These are phyloP conservation scores for Suillus spraguei DNA, from an alignment of 768 basidiomycete species.

Conservation along the genomic window DNA sequence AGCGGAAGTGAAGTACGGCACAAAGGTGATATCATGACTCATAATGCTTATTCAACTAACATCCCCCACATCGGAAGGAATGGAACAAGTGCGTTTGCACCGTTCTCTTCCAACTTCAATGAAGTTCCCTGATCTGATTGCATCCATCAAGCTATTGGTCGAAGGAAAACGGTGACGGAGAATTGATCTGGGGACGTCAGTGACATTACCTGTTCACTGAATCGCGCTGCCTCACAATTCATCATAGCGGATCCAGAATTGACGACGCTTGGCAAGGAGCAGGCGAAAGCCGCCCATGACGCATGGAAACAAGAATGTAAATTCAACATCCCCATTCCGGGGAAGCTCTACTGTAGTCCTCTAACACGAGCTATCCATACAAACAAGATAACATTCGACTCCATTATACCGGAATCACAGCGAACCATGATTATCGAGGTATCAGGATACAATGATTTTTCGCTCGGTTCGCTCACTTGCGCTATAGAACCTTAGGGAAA, in stretches of 20 bases:
- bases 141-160: constrained; percentile 55
- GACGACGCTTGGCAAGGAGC: constrained; percentile 56
- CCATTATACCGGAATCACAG: constrained; percentile 30
- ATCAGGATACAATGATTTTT: not conserved
- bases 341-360: constrained; percentile 63
- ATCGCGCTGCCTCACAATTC: constrained; percentile 5
- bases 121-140: not conserved
- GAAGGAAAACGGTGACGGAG: constrained; percentile 62
- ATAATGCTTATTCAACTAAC: not conserved
- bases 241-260: constrained; percentile 64
- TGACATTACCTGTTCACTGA: constrained; percentile 17
- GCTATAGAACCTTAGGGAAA: constrained; percentile 65
- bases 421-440: constrained; percentile 60
- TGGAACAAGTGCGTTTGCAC: constrained; percentile 60
- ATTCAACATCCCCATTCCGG: constrained; percentile 49
- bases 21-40: too few species aligned
- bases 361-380: constrained; percentile 65
- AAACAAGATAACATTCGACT: constrained; percentile 52
- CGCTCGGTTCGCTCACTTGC: not conserved
- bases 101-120: not conserved
- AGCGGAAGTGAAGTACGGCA: constrained; percentile 67
- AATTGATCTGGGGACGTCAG: constrained; percentile 76
- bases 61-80: constrained; percentile 28
- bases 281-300: constrained; percentile 48
- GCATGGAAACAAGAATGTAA: constrained; percentile 53